These are phyloP conservation scores for Kokia cookei DNA, from an alignment of 441 rosid species.

Conservation along the genomic window DNA sequence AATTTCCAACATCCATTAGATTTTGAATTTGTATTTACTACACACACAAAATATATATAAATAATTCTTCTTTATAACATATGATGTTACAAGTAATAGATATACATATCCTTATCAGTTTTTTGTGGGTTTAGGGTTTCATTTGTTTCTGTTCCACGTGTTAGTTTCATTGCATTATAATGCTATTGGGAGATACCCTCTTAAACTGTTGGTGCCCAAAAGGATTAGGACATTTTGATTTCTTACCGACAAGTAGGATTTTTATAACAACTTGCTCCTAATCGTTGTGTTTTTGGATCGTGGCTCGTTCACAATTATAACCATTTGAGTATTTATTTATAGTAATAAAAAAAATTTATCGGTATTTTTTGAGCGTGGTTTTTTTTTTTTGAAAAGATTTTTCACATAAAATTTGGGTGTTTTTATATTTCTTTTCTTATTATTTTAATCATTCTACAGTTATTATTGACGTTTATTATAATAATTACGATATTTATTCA, in stretches of 20 bases:
- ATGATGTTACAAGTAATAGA: no score
- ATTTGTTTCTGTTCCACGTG: slow-evolving; percentile 9
- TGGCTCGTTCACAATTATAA: not conserved
- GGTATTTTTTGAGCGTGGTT: no score
- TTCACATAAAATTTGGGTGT: no score
- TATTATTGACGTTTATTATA: no score
- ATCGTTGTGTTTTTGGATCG: slow-evolving; percentile 1
- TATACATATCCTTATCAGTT: not conserved
- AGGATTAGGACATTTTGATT: not conserved
- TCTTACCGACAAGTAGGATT: slow-evolving; percentile 19
- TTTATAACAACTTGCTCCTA: slow-evolving; percentile 11
- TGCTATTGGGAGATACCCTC: slow-evolving; percentile 2
- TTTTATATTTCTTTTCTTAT: no score
- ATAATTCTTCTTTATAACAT: no score
- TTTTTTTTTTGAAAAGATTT: no score
- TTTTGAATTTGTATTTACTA: slow-evolving; percentile 16
- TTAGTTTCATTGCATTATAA: slow-evolving; percentile 2
- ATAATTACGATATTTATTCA: not conserved
- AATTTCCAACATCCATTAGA: slow-evolving; percentile 52
- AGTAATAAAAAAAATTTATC: no score
- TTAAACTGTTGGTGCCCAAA: not conserved
- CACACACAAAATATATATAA: no score
- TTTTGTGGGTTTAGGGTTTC: slow-evolving; percentile 12
- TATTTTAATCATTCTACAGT: no score
- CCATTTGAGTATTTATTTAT: not conserved